Conservation (phyloP, 495 filamentous ascomycete species). For the Neurospora discreta region DNA sequence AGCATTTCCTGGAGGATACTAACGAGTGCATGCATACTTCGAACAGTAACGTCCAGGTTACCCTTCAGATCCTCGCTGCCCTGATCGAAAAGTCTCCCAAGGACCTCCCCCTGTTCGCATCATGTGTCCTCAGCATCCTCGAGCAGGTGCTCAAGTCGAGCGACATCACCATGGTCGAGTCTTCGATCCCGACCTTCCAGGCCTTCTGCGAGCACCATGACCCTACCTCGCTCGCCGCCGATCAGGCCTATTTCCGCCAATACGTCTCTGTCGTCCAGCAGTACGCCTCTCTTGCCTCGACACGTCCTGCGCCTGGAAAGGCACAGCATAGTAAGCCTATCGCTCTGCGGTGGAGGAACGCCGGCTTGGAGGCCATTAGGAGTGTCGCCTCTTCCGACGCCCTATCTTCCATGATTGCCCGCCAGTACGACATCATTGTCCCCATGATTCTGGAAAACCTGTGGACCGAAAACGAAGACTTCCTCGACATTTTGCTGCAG, state of each 20-base stretch:
- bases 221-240: slow-evolving; percentile 60
- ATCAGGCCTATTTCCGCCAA: slow-evolving; percentile 70
- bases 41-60: slow-evolving; percentile 79
- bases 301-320: slow-evolving; percentile 35
- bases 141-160: slow-evolving; percentile 63
- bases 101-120: slow-evolving; percentile 77
- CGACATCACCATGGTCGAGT: slow-evolving; percentile 82
- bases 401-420: slow-evolving; percentile 58
- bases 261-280: slow-evolving; percentile 67
- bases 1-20: background rate
- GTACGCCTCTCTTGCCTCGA: slow-evolving; percentile 69
- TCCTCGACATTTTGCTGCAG: slow-evolving; percentile 50
- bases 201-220: slow-evolving; percentile 76
- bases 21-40: background rate
- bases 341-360: slow-evolving; percentile 72
- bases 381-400: slow-evolving; percentile 68
- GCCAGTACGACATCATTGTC: slow-evolving; percentile 61
- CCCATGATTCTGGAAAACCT: slow-evolving; percentile 79
- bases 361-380: slow-evolving; percentile 68
- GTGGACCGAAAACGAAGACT: slow-evolving; percentile 61
- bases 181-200: slow-evolving; percentile 71
- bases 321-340: slow-evolving; percentile 54
- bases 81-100: slow-evolving; percentile 86
- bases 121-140: slow-evolving; percentile 68
- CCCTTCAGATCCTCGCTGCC: slow-evolving; percentile 74